Percentiles rank a stretch among this genome's conserved stretches.
Conservation (phyloP, 192 early-diverging fungal genomes). For the Spizellomyces sp. region DNA sequence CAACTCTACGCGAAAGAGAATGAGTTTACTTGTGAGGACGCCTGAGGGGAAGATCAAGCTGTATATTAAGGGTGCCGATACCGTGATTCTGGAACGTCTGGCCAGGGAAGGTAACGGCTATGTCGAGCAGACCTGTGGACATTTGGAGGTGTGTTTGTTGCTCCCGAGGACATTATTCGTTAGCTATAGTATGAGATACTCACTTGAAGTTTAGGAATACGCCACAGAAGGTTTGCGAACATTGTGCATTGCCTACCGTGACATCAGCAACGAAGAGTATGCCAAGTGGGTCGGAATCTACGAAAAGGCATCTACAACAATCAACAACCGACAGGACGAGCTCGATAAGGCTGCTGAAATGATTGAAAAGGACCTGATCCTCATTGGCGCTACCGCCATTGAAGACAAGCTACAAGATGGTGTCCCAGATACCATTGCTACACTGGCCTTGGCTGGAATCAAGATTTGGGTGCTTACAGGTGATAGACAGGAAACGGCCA, state of each 20-base stretch:
- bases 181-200: neutral
- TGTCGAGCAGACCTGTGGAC: constrained; percentile 41
- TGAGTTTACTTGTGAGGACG: constrained; percentile 86
- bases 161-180: neutral
- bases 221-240: constrained; percentile 96
- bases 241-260: constrained; percentile 92
- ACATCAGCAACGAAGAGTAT: constrained; percentile 88
- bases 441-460: constrained; percentile 92
- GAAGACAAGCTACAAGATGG: constrained; percentile 98
- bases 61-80: constrained; percentile 97
- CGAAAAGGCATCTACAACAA: constrained; percentile 77
- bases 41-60: constrained; percentile 83
- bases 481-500: constrained; percentile 97
- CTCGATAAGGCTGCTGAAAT: constrained; percentile 92
- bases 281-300: constrained; percentile 76
- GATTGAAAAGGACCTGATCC: constrained; percentile 90
- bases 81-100: constrained; percentile 92
- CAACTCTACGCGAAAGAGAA: constrained; percentile 96
- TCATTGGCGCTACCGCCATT: constrained; percentile 96
- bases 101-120: constrained; percentile 48
- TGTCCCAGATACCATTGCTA: constrained; percentile 96
- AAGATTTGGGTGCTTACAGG: constrained; percentile 98
- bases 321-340: constrained; percentile 82
- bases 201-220: constrained; percentile 69
- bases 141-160: constrained; percentile 43